A percentile compares a stretch with the other conserved stretches of the same genome.
Evolutionary conservation across 2,329 filamentous ascomycete species (phyloP).

Genomic region (Fusarium setosum): DNA sequence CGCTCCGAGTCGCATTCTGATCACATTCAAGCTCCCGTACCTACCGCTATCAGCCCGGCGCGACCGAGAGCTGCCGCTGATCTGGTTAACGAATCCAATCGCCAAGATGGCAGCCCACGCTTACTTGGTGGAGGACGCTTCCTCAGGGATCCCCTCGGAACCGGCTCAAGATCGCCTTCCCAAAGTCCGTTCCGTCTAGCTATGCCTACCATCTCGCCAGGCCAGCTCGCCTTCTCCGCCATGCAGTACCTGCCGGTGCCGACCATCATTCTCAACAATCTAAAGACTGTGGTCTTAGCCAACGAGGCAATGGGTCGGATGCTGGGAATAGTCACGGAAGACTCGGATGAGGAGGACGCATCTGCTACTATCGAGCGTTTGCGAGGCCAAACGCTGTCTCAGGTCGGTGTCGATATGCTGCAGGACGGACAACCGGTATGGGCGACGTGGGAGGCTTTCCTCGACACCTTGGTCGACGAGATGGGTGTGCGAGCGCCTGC

Average conservation of each 20-base stretch:
- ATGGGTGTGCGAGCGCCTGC: conserved; percentile 47
- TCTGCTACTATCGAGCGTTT: conserved; percentile 67
- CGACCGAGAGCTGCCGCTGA: conserved; percentile 34
- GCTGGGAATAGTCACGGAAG: conserved; percentile 66
- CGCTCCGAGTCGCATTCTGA: conserved; percentile 24
- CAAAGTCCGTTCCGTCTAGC: conserved; percentile 53
- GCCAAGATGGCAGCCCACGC: conserved; percentile 41
- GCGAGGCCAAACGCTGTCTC: conserved; percentile 72
- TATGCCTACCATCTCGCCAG: conserved; percentile 61
- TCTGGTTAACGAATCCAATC: conserved; percentile 23
- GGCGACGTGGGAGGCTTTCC: conserved; percentile 69
- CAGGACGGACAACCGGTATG: conserved; percentile 72
- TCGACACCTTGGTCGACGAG: conserved; percentile 64
- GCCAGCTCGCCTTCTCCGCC: conserved; percentile 72
- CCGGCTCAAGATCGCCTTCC: conserved; percentile 48
- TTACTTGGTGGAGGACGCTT: conserved; percentile 47
- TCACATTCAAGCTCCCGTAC: conserved; percentile 27
- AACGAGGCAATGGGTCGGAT: conserved; percentile 81
- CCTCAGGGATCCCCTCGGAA: conserved; percentile 46
- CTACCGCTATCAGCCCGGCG: conserved; percentile 17
- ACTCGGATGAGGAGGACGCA: conserved; percentile 53
- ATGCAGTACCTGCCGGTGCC: conserved; percentile 82
- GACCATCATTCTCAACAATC: conserved; percentile 72
- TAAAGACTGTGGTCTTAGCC: conserved; percentile 77
- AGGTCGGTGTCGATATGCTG: conserved; percentile 79